These are phyloP conservation scores for Brettanomyces bruxellensis DNA, from an alignment of 805 yeast genomes.

Conservation along the genomic window DNA sequence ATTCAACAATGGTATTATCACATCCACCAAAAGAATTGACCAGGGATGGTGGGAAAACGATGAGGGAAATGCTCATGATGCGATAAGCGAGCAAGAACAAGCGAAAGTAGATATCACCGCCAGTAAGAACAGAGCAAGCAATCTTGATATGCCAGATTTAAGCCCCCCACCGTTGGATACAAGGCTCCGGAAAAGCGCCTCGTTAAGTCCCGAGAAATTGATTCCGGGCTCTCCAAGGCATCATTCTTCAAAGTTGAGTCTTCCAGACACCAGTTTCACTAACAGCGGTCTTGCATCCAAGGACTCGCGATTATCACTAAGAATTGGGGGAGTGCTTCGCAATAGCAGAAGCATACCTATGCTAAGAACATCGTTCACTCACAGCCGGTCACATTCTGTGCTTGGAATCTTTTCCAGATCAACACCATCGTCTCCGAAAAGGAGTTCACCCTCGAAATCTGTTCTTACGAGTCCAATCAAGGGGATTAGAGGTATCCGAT, in stretches of 20 bases:
- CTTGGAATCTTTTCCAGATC: not conserved
- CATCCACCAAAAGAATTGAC: not conserved
- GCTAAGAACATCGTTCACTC: not conserved
- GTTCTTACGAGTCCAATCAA: slow-evolving; percentile 18
- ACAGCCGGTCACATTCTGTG: not conserved
- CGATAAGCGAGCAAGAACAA: not conserved
- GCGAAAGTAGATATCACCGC: slow-evolving; percentile 1
- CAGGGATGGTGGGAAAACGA: not conserved
- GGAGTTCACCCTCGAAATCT: slow-evolving; percentile 11
- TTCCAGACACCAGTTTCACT: not conserved
- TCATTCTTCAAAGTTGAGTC: too few species aligned
- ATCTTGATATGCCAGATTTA: too few species aligned
- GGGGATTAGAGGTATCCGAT: slow-evolving; percentile 16
- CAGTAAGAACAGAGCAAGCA: too few species aligned
- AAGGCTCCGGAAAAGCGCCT: too few species aligned
- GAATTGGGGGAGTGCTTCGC: not conserved
- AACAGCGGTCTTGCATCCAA: not conserved
- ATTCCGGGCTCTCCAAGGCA: too few species aligned
- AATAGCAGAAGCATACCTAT: slow-evolving; percentile 1
- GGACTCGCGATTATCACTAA: not conserved
- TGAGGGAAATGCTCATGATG: not conserved
- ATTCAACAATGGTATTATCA: not conserved
- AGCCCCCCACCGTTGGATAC: too few species aligned
- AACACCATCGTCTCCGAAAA: slow-evolving; percentile 1
- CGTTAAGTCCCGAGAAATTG: too few species aligned